Percentiles rank a stretch among this genome's conserved stretches.
Evolutionary conservation across 164 flowering plant genomes (phyloP).

Genomic region (Buxus sempervirens): DNA sequence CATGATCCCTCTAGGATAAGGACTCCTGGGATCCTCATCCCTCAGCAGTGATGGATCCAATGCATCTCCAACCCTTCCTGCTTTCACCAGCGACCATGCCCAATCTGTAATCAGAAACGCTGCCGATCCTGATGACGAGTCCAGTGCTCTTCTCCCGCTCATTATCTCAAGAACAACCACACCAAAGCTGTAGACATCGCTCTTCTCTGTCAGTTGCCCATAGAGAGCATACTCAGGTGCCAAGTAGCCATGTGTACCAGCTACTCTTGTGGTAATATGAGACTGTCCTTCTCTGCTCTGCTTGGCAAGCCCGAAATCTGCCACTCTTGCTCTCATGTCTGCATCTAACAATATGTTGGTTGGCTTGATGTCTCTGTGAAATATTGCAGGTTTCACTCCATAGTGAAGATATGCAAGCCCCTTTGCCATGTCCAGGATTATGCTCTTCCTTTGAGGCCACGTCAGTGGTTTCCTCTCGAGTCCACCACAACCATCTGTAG

Average conservation of each 20-base stretch:
- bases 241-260: slow-evolving; percentile 87
- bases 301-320: slow-evolving; percentile 79
- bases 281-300: slow-evolving; percentile 74
- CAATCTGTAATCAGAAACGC: slow-evolving; percentile 70
- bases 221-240: no score
- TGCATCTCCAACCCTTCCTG: slow-evolving; percentile 47
- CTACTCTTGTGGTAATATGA: slow-evolving; percentile 82
- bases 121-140: slow-evolving; percentile 37
- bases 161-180: slow-evolving; percentile 67
- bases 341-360: slow-evolving; percentile 74
- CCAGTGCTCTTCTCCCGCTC: slow-evolving; percentile 83
- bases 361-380: slow-evolving; percentile 74
- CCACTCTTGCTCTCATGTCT: no score
- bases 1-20: slow-evolving; percentile 55
- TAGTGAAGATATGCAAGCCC: slow-evolving; percentile 78
- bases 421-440: slow-evolving; percentile 74
- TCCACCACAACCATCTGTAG: slow-evolving; percentile 3
- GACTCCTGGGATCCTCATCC: slow-evolving; percentile 22
- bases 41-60: slow-evolving; percentile 45
- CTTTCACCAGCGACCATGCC: no score
- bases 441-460: slow-evolving; percentile 71
- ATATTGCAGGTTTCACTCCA: slow-evolving; percentile 79
- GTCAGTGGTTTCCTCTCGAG: slow-evolving; percentile 27
- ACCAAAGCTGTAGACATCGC: no score
- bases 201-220: no score